Base-by-base conservation (phyloP, 2,329 filamentous ascomycete species). In the Monosporascus sp. region DNA sequence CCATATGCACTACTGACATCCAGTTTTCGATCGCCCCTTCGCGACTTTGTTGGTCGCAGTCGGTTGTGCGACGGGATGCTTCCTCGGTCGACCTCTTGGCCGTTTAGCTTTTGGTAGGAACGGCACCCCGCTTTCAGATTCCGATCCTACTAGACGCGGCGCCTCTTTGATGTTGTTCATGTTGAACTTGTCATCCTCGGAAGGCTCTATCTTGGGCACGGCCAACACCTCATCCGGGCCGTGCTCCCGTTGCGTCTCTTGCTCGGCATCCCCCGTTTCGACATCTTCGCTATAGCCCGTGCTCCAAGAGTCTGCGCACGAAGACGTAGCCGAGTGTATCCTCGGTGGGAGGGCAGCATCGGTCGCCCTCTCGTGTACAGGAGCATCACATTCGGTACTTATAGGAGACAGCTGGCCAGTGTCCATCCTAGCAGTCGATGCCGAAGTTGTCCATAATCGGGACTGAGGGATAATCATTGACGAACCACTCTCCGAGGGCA, bases 11-110 rank as follows among this genome's bases (percentile, higher is more conserved):
- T 22, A 46, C 43, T 46, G 20, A 46, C 66, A 87, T 2, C 84
- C 84, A 2, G 84, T 87, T 70, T 87, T 87, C 50, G 84, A 86
- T 49, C 84, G 75, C 20, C 89, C 89, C 68, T 95, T 95, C 53
- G 89, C 84, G 49, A 89, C 73, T 66, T 94, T 95, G 63, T 80
- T 82, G 48, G 83, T 72, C 18, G 76, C 72, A 17, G 75, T 65
- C 37, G 80, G 77, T 1, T 83, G 79, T 7, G 78, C 79, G 18
- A 88, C 73, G 39, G 89, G 88, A 62, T 91, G 84, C 73, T 96
- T 96, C 69, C 90, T 81, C 49, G 91, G 91, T 51, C 91, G 81
- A 37, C 91, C 91, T 64, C 91, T 82, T 61, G 86, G 86, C 63
- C 87, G 78, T 71, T 87, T 87, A 38, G 69, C 66, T 60, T 81